Conservation (phyloP, 139 green algal species). For the Limnomonas spitsbergensis region DNA sequence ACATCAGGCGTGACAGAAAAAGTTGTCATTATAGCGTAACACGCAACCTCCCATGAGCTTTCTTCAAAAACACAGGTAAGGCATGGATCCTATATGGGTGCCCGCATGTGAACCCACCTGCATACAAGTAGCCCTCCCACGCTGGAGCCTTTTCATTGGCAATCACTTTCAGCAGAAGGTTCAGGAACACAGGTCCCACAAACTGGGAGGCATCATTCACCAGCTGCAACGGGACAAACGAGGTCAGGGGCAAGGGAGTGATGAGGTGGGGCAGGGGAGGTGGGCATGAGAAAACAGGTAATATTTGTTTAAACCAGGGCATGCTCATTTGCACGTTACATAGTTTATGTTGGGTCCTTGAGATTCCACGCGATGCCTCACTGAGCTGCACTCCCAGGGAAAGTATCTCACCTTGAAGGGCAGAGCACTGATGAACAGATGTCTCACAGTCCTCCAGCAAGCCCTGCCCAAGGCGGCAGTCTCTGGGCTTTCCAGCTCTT, state of each 20-base stretch:
- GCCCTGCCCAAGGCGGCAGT: not conserved
- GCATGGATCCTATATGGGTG: too few species aligned
- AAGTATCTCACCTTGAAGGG: constrained; percentile 54
- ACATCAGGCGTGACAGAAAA: too few species aligned
- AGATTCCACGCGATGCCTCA: too few species aligned
- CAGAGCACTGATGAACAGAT: constrained; percentile 44
- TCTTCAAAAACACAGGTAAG: too few species aligned
- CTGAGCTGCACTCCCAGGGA: too few species aligned
- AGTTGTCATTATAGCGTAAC: too few species aligned
- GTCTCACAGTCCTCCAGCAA: constrained; percentile 10
- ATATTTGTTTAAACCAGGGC: too few species aligned
- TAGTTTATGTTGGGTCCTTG: too few species aligned
- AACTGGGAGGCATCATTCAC: constrained; percentile 52
- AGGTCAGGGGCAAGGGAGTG: too few species aligned
- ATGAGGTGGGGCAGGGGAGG: not conserved
- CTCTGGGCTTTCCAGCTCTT: not conserved
- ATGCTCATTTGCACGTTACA: too few species aligned
- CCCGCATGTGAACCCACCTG: not conserved
- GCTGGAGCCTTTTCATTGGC: not conserved
- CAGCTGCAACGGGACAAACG: constrained; percentile 7
- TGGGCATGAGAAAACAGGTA: not conserved
- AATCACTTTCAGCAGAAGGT: constrained; percentile 56
- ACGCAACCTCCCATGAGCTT: too few species aligned
- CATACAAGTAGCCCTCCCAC: constrained; percentile 32
- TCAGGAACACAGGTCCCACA: constrained; percentile 57